Conservation (phyloP, 2,329 filamentous ascomycete genomes). For the Exophiala sideris region DNA sequence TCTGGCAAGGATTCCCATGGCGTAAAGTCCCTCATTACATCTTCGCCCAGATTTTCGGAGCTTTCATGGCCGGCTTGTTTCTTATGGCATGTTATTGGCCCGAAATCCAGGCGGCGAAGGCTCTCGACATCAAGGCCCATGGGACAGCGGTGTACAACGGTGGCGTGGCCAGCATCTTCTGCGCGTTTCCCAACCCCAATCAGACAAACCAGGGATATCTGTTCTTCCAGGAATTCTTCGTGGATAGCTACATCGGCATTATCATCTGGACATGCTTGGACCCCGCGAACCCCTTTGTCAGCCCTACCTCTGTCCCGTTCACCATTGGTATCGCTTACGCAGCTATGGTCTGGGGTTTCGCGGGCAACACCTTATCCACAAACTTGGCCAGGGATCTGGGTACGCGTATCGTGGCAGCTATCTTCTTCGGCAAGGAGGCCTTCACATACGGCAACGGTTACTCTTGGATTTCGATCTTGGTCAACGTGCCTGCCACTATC, state of each 20-base stretch:
- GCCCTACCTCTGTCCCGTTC: conserved; percentile 48
- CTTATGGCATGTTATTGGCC: conserved; percentile 57
- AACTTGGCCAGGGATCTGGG: conserved; percentile 59
- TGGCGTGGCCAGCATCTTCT: conserved; percentile 55
- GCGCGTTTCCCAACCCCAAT: conserved; percentile 49
- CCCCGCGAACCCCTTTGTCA: conserved; percentile 57
- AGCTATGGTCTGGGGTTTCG: conserved; percentile 56
- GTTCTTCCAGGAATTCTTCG: conserved; percentile 59
- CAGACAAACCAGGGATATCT: conserved; percentile 56
- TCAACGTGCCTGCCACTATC: conserved; percentile 57
- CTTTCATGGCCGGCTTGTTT: conserved; percentile 54
- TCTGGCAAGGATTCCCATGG: conserved; percentile 60
- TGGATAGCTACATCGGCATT: conserved; percentile 54
- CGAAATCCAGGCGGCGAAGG: conserved; percentile 44
- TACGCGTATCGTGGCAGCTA: conserved; percentile 57
- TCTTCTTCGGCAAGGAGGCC: conserved; percentile 54
- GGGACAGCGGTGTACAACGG: conserved; percentile 44
- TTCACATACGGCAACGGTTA: conserved; percentile 46
- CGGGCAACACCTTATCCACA: conserved; percentile 52
- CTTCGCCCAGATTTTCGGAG: conserved; percentile 54
- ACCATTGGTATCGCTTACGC: conserved; percentile 57
- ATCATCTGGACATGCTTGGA: conserved; percentile 59
- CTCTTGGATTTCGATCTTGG: conserved; percentile 53
- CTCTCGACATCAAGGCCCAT: conserved; percentile 38
- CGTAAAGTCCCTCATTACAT: conserved; percentile 50